Percentiles rank a stretch among this genome's conserved stretches.
Conservation (phyloP, 257 asterid genomes). For the Paulownia fortunei region DNA sequence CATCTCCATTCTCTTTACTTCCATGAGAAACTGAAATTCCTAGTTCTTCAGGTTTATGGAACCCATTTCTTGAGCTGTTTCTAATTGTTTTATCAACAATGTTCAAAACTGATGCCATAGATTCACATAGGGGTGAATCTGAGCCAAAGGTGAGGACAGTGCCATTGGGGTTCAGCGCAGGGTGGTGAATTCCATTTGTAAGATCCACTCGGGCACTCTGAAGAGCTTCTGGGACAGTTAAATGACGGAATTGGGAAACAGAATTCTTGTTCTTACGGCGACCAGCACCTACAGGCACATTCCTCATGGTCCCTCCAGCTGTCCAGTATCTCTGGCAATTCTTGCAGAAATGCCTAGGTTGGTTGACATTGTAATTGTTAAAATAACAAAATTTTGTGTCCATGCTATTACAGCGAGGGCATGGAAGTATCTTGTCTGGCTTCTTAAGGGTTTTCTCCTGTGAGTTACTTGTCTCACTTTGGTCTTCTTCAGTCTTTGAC, state of each 20-base stretch:
- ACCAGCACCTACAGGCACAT: conserved; percentile 96
- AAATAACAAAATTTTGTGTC: conserved; percentile 96
- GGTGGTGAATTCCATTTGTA: conserved; percentile 51
- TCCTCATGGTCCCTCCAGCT: conserved; percentile 98
- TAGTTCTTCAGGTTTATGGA: conserved; percentile 53
- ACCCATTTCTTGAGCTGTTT: conserved; percentile 44
- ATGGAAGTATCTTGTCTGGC: conserved; percentile 89
- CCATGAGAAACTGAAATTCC: conserved; percentile 40
- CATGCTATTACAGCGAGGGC: conserved; percentile 99
- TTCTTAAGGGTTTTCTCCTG: conserved; percentile 74
- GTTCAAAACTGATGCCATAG: conserved; percentile 64
- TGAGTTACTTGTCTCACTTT: conserved; percentile 54
- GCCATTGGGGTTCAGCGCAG: conserved; percentile 52
- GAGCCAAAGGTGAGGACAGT: conserved; percentile 69
- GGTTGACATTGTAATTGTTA: conserved; percentile 93
- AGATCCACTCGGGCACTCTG: conserved; percentile 45
- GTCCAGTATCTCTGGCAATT: conserved; percentile 99
- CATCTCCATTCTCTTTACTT: conserved; percentile 50
- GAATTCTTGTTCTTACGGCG: conserved; percentile 88
- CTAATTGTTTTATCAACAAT: conserved; percentile 53
- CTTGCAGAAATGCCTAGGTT: conserved; percentile 97
- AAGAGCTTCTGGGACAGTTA: conserved; percentile 54
- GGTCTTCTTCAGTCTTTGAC: conserved; percentile 60
- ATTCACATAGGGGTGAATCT: conserved; percentile 70
- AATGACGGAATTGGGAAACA: conserved; percentile 58